Evolutionary conservation across 179 eudicot species (phyloP), one percentile per base, ranked within the genome.

Genomic region (Drosera spatulata): DNA sequence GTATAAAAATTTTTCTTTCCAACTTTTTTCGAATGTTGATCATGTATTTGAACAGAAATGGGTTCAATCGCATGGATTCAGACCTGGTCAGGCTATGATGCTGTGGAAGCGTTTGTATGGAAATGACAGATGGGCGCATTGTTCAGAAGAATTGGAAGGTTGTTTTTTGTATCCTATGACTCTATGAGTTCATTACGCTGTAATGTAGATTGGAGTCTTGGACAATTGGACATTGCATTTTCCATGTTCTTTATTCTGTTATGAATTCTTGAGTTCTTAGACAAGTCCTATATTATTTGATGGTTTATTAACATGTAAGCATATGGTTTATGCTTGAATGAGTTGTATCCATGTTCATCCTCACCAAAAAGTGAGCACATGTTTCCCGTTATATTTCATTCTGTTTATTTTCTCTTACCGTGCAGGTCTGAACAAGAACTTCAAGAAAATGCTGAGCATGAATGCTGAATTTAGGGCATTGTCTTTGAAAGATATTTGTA

Each of bases 11-110:
- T 15, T n/a, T 9, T 37, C 14, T 14, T 4, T 7, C 41, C 47
- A 4, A 12, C 47, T 52, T 56, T 50, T 37, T n/a, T 51, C 60
- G 58, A 39, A 61, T 10, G 15, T 14, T 43, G 37, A 58, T 43
- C 12, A 47, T 54, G 61, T 69, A 60, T 46, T 73, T 63, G 7
- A 55, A 77, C 95, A 93, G 95, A 80, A 75, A 60, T 93, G 96
- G 96, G 88, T 89, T 63, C 82, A 75, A 44, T 76, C 88, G 4
- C 83, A 73, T 68, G 93, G 96, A 57, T 93, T 71, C 65, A 84
- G 95, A 73, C 88, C 96, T 55, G 87, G 79, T 65, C 99, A 93
- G 73, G 96, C 95, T 42, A 43, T 93, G 75, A 93, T 89, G 95
- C 68, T 86, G 56, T 93, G 99, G 96, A 89, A 89, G 75, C 82